Conservation (phyloP, 495 filamentous ascomycete species). For the Tuber umbilicatum region DNA sequence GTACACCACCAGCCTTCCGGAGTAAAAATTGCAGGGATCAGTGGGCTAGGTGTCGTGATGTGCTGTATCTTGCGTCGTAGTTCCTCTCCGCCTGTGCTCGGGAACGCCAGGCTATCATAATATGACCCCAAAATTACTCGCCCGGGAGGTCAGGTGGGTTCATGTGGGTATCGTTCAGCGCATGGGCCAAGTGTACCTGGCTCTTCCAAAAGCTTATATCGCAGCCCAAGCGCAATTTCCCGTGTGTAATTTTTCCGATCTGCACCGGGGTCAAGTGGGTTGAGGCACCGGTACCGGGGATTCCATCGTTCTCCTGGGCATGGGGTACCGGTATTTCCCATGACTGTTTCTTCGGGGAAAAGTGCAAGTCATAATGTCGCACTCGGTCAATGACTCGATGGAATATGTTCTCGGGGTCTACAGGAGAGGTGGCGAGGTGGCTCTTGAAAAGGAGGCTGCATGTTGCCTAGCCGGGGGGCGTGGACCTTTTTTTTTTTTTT, state of each 20-base stretch:
- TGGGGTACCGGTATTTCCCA: background rate
- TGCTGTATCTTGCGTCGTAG: background rate
- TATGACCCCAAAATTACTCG: background rate
- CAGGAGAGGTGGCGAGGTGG: background rate
- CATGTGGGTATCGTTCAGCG: background rate
- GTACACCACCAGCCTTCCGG: background rate
- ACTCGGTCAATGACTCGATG: background rate
- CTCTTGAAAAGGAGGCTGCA: background rate
- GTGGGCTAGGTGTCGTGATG: background rate
- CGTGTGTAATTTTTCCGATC: background rate
- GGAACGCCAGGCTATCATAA: background rate
- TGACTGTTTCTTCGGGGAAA: background rate
- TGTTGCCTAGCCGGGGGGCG: background rate
- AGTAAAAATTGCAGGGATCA: background rate
- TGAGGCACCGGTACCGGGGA: background rate
- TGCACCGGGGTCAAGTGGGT: background rate
- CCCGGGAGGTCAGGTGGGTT: background rate
- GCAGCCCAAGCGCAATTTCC: background rate
- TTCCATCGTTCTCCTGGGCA: background rate
- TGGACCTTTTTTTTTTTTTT: background rate
- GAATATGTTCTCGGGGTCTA: background rate
- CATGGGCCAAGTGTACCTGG: slow-evolving; percentile 1
- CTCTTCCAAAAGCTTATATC: background rate
- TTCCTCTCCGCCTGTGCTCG: background rate
- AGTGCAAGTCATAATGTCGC: background rate